These are phyloP conservation scores for Ceratobasidium theobromae DNA, from an alignment of 1,284 basidiomycete genomes.

Conservation along the genomic window DNA sequence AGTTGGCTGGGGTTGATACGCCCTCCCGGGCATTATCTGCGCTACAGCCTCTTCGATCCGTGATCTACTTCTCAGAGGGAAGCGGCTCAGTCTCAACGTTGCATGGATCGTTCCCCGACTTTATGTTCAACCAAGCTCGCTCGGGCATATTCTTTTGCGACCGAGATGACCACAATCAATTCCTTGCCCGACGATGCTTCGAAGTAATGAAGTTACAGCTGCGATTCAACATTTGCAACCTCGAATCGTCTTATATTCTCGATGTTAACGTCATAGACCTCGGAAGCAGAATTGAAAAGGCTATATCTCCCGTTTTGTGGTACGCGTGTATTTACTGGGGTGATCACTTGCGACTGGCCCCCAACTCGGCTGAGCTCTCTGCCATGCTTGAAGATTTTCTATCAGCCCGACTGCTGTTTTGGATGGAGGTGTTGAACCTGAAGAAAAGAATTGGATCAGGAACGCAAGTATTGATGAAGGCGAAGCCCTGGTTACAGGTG, in stretches of 20 bases:
- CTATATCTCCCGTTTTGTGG: neutral
- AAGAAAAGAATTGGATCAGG: neutral
- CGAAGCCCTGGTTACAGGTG: neutral
- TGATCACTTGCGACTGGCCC: neutral
- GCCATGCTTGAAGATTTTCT: neutral
- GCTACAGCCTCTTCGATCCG: neutral
- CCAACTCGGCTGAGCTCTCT: neutral
- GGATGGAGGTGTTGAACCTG: constrained; percentile 19
- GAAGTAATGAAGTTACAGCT: neutral
- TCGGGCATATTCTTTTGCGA: neutral
- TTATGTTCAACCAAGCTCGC: neutral
- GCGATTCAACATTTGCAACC: constrained; percentile 5
- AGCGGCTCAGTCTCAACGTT: neutral
- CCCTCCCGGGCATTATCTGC: neutral
- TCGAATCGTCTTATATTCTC: constrained; percentile 5
- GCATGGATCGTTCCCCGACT: constrained; percentile 19
- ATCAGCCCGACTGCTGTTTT: neutral
- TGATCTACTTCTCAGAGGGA: neutral
- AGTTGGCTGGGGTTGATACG: neutral
- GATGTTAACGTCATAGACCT: neutral
- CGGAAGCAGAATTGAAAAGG: neutral
- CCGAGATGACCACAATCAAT: neutral
- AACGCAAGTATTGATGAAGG: neutral
- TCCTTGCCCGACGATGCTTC: constrained; percentile 10
- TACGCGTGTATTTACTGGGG: constrained; percentile 8